Conservation (phyloP, 2,329 filamentous ascomycete species). For the Aspergillus sp. region DNA sequence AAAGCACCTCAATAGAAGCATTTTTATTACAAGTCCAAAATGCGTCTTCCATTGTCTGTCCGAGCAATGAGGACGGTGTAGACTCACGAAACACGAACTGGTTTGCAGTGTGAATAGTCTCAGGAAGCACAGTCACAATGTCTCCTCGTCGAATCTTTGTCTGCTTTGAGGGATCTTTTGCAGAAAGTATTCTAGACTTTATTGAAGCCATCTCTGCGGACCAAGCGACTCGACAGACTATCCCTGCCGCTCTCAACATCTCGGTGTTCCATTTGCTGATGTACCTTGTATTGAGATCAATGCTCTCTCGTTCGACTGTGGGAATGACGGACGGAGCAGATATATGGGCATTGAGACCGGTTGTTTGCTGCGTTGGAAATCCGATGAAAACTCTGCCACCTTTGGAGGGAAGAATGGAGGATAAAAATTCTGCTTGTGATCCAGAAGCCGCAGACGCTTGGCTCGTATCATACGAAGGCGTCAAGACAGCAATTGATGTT, state of each 20-base stretch:
- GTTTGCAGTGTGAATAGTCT: conserved; percentile 78
- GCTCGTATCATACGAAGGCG: conserved; percentile 83
- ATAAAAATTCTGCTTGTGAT: conserved; percentile 68
- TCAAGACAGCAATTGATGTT: conserved; percentile 83
- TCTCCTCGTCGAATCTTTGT: conserved; percentile 62
- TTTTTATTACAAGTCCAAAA: conserved; percentile 92
- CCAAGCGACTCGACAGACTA: conserved; percentile 86
- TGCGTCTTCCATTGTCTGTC: conserved; percentile 85
- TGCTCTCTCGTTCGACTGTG: conserved; percentile 93
- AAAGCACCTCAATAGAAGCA: conserved; percentile 82
- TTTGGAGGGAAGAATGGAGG: conserved; percentile 84
- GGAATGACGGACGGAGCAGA: conserved; percentile 96
- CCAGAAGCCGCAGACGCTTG: conserved; percentile 62
- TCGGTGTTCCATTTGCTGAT: conserved; percentile 95
- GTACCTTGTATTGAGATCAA: conserved; percentile 93
- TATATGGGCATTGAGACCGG: conserved; percentile 87
- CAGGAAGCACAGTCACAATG: conserved; percentile 68
- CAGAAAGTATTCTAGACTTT: conserved; percentile 57
- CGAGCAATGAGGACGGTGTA: conserved; percentile 80
- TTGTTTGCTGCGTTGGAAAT: conserved; percentile 96
- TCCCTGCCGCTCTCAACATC: conserved; percentile 85
- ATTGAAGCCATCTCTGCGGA: conserved; percentile 81
- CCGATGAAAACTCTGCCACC: conserved; percentile 94
- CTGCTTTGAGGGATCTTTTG: conserved; percentile 30
- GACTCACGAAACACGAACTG: conserved; percentile 89